phyloP scores from a whole-genome alignment of 2,329 filamentous ascomycete genomes.

The Curvularia lunata region DNA sequence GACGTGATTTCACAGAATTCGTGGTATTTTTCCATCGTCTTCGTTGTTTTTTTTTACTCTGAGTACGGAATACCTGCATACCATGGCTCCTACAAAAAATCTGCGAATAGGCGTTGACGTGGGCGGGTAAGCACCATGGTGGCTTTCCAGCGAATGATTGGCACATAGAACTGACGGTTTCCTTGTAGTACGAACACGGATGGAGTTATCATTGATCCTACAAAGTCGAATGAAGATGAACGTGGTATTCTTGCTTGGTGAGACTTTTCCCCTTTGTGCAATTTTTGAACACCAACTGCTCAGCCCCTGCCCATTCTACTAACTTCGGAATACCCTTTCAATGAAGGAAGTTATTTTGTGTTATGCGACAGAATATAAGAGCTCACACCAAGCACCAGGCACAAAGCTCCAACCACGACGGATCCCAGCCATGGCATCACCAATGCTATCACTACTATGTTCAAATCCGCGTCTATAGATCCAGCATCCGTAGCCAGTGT shows the following conservation, averaged over 20 bases:
- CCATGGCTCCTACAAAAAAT: slow-evolving; percentile 25
- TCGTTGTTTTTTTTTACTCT: neutral
- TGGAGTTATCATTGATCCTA: slow-evolving; percentile 46
- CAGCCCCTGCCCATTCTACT: neutral
- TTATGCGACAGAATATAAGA: neutral
- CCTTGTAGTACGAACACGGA: slow-evolving; percentile 45
- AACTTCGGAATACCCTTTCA: neutral
- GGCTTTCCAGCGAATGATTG: neutral
- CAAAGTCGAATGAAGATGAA: slow-evolving; percentile 31
- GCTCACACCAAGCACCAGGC: slow-evolving; percentile 29
- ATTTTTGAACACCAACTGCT: neutral
- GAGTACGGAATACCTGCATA: neutral
- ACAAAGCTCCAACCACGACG: slow-evolving; percentile 49
- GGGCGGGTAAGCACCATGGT: slow-evolving; percentile 42
- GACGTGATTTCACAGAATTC: neutral
- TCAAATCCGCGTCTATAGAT: slow-evolving; percentile 40
- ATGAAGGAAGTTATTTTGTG: neutral
- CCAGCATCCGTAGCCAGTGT: slow-evolving; percentile 51
- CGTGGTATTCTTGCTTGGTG: slow-evolving; percentile 47
- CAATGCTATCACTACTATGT: slow-evolving; percentile 46
- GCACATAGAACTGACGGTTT: slow-evolving; percentile 7
- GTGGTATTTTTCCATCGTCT: neutral
- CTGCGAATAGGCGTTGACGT: slow-evolving; percentile 55
- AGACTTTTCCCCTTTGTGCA: slow-evolving; percentile 6
- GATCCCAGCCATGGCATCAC: slow-evolving; percentile 49